Percentiles rank a stretch among this genome's conserved stretches.
phyloP scores from a whole-genome alignment of 345 rosid genomes.

The Mangifera indica region DNA sequence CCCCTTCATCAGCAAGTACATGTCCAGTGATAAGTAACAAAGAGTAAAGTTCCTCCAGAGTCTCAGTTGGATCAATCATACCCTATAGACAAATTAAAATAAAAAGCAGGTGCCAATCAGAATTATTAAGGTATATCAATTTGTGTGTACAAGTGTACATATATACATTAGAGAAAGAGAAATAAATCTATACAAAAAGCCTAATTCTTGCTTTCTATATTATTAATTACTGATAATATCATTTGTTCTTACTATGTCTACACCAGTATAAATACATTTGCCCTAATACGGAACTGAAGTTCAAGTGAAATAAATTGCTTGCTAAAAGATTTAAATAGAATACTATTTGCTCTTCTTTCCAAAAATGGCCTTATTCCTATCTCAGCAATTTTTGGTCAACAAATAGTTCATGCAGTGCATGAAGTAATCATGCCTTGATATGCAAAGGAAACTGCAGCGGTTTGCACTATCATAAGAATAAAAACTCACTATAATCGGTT shows the following conservation, averaged over 20 bases:
- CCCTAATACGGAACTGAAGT: background rate
- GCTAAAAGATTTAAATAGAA: background rate
- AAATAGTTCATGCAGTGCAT: background rate
- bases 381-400: background rate
- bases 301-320: background rate
- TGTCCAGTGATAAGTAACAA: constrained; percentile 83
- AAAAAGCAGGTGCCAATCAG: constrained; percentile 2
- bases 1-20: constrained; percentile 98
- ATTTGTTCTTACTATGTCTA: background rate
- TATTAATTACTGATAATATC: background rate
- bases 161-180: too few species aligned
- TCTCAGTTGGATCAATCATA: constrained; percentile 68
- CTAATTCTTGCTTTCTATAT: background rate
- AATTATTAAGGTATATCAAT: too few species aligned
- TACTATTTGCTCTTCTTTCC: background rate
- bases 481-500: background rate
- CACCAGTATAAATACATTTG: background rate
- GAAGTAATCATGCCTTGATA: background rate
- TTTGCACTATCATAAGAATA: background rate
- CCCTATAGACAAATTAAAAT: constrained; percentile 58
- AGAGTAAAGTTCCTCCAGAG: constrained; percentile 90
- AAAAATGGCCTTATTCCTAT: background rate
- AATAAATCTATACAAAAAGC: background rate
- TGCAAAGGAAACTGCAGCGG: background rate
- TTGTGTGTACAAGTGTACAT: too few species aligned